A percentile compares a stretch with the other conserved stretches of the same genome.
These are phyloP conservation scores for Colletotrichum salicis DNA, from an alignment of 2,329 filamentous ascomycete genomes.

Conservation along the genomic window DNA sequence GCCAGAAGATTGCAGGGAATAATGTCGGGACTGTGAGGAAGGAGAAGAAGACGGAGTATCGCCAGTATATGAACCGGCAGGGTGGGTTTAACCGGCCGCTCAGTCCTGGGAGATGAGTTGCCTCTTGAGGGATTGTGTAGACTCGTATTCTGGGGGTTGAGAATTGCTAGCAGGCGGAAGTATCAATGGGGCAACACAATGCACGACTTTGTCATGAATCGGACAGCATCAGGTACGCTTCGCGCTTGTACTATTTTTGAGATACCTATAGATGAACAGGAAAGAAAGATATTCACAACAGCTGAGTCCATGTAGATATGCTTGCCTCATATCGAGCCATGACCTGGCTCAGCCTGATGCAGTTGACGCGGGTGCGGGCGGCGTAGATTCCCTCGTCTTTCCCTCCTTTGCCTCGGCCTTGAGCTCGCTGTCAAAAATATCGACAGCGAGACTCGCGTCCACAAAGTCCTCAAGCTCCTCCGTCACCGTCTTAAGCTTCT, in stretches of 20 bases:
- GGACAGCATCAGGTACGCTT: background rate
- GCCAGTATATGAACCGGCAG: slow-evolving; percentile 94
- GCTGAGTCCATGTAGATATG: background rate
- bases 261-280: slow-evolving; percentile 24
- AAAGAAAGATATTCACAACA: background rate
- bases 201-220: background rate
- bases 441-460: slow-evolving; percentile 86
- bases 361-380: slow-evolving; percentile 32
- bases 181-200: too few relatives aligned
- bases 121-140: too few relatives aligned
- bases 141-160: background rate
- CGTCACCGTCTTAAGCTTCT: slow-evolving; percentile 95
- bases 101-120: slow-evolving; percentile 62
- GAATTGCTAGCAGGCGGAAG: background rate
- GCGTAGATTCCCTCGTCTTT: slow-evolving; percentile 42
- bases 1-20: slow-evolving; percentile 89
- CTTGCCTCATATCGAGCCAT: background rate
- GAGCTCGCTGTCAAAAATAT: slow-evolving; percentile 73
- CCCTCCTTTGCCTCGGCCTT: slow-evolving; percentile 61
- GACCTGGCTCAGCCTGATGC: slow-evolving; percentile 14
- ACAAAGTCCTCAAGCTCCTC: slow-evolving; percentile 98
- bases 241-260: background rate
- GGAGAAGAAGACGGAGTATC: slow-evolving; percentile 93
- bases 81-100: slow-evolving; percentile 85
- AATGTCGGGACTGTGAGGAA: slow-evolving; percentile 84